Base-by-base conservation (phyloP, 768 basidiomycete genomes). In the Amanita polypyramis region DNA sequence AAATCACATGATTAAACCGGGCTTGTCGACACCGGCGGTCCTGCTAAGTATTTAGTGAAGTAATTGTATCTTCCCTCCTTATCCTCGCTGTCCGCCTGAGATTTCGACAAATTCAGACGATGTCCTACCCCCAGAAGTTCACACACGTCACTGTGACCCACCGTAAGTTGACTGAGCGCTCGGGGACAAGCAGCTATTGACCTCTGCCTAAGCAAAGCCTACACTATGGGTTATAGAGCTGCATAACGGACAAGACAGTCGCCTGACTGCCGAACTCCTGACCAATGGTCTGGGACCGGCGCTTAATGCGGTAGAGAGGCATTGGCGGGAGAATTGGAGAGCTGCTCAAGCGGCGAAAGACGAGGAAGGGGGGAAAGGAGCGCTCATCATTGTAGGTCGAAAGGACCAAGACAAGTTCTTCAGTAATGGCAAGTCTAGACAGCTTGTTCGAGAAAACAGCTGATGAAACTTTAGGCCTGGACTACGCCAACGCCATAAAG, bases 371-470 rank as follows among this genome's bases (percentile, higher is more conserved):
- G 82, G 78, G 25, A 71, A 70, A 43, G 88, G 86, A 32, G 80
- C 84, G 3, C 63, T 92, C 25, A 80, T 91, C 51, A 81, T 92
- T 45, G 80, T 85, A 5, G 88, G 89, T 3, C 77, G 76, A 51
- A 72, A 70, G 52, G 70, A 73, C 51, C 88, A 92, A 61, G 79
- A 90, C 62, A 92, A 90, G 63, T 92, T 89, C 70, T 92, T 92
- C 63, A 87, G 84, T 64, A 91, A 89, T 54, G 88, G 87, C 77
- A 49, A 23, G 68, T 51, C 4, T 14, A 33, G 17, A 49, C 2
- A 42, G 17, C 11, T 29, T 35, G 35, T 20, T 14, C 23, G 4
- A 27, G 23, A 8, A 30, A 32, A 40, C 43, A 33, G 41, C 42
- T 9, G 10, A 45, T 32, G 4, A 20, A 44, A 4, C 19, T 5